Conservation (phyloP, 768 basidiomycete species). For the Crucibulum laeve region DNA sequence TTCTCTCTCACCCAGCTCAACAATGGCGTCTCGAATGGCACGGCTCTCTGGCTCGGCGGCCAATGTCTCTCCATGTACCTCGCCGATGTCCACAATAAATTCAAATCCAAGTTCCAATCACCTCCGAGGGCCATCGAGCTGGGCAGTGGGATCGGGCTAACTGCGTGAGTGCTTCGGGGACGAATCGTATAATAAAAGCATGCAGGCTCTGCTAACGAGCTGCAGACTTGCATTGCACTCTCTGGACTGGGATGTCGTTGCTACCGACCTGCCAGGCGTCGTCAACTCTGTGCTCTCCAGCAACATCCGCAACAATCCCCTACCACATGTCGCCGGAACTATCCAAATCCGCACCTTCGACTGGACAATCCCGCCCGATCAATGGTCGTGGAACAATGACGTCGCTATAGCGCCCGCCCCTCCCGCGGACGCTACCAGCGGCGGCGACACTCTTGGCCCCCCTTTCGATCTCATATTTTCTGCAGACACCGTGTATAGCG, state of each 20-base stretch:
- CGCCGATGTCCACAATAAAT: conserved; percentile 27
- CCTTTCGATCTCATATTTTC: conserved; percentile 78
- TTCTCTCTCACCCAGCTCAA: conserved; percentile 55
- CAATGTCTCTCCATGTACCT: conserved; percentile 72
- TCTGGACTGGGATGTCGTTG: conserved; percentile 72
- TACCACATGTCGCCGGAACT: conserved; percentile 29
- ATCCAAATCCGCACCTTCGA: conserved; percentile 66
- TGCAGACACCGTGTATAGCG: conserved; percentile 77
- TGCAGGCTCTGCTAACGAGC: too few relatives aligned
- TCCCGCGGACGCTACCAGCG: conserved; percentile 12
- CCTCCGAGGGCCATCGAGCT: conserved; percentile 60
- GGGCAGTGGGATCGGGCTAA: conserved; percentile 79
- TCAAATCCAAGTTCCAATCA: conserved; percentile 13
- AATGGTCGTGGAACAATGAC: conserved; percentile 53
- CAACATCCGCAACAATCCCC: conserved; percentile 56
- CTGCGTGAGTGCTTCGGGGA: conserved; percentile 66
- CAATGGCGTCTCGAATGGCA: conserved; percentile 70
- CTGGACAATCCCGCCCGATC: conserved; percentile 55
- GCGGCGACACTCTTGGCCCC: conserved; percentile 28
- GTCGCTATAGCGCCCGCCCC: conserved; percentile 26
- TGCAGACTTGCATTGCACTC: conserved; percentile 57
- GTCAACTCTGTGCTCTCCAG: conserved; percentile 54
- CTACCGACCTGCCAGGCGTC: conserved; percentile 69
- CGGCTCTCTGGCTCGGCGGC: conserved; percentile 79
- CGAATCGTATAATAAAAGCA: too few relatives aligned